Evolutionary conservation across 2,329 filamentous ascomycete species (phyloP).

Genomic region (Tolypocladium amazonense): DNA sequence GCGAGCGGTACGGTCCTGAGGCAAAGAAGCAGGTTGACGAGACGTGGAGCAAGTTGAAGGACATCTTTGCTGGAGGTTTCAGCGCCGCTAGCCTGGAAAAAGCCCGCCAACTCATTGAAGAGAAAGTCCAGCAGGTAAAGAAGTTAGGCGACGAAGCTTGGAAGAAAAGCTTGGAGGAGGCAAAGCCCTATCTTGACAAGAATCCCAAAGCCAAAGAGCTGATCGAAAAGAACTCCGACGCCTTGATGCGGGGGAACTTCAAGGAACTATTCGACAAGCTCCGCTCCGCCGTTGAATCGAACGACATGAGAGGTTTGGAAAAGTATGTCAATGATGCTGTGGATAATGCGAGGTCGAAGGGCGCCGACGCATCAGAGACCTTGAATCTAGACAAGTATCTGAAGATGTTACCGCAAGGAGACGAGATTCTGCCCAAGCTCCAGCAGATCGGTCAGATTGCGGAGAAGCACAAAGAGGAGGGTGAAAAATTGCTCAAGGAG

Average conservation of each 20-base stretch:
- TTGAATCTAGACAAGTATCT: not conserved
- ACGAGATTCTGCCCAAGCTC: constrained; percentile 35
- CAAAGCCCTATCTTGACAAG: not conserved
- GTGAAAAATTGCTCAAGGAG: constrained; percentile 58
- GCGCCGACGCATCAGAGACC: no score
- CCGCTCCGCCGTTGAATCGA: constrained; percentile 49
- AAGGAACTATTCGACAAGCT: constrained; percentile 53
- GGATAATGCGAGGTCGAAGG: constrained; percentile 33
- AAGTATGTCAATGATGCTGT: constrained; percentile 21
- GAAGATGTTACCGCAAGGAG: no score
- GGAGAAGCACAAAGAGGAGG: constrained; percentile 58
- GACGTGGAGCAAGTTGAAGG: not conserved
- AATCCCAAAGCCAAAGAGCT: not conserved
- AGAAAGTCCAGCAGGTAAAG: not conserved
- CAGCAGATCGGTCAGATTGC: constrained; percentile 53
- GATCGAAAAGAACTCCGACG: constrained; percentile 51
- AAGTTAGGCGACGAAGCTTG: not conserved
- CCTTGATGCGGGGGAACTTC: constrained; percentile 56
- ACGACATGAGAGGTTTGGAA: constrained; percentile 38
- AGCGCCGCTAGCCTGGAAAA: not conserved
- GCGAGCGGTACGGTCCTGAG: not conserved
- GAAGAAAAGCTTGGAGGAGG: not conserved
- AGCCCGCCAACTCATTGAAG: not conserved
- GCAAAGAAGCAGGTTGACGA: not conserved
- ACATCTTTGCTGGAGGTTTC: not conserved